These are phyloP conservation scores for Dothideomycetes sp. DNA, from an alignment of 2,329 filamentous ascomycete species.

Conservation along the genomic window DNA sequence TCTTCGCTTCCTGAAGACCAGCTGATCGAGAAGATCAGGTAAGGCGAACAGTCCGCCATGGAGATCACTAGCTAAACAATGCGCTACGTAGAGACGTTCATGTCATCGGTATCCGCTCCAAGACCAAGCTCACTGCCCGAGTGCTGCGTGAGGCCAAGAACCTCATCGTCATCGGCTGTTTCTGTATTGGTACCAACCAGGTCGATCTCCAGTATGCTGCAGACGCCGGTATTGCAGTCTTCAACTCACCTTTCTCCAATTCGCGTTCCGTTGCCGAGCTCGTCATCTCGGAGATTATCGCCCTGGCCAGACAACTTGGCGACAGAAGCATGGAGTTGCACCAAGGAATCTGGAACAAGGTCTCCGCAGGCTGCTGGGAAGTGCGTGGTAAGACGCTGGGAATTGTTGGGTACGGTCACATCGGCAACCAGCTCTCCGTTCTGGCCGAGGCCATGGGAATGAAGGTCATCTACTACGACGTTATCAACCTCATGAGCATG, in stretches of 20 bases:
- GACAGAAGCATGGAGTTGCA: conserved; percentile 94
- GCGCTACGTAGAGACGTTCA: conserved; percentile 63
- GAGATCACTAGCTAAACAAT: conserved; percentile 1
- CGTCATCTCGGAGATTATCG: conserved; percentile 88
- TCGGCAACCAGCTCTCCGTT: conserved; percentile 90
- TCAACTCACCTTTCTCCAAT: conserved; percentile 98
- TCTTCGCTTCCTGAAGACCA: conserved; percentile 82
- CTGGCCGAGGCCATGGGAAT: conserved; percentile 96
- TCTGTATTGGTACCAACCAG: conserved; percentile 97
- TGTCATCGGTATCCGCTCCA: conserved; percentile 95
- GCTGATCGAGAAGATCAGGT: conserved; percentile 94
- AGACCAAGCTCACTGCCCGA: conserved; percentile 82
- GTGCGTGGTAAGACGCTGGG: conserved; percentile 94
- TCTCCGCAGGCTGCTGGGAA: conserved; percentile 94
- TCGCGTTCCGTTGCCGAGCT: conserved; percentile 93
- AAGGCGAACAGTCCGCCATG: no score
- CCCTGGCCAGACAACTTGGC: conserved; percentile 78
- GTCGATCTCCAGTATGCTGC: conserved; percentile 80
- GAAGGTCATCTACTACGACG: conserved; percentile 95
- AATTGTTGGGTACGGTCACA: conserved; percentile 95
- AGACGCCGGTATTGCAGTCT: conserved; percentile 81
- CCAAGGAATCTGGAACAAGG: conserved; percentile 93
- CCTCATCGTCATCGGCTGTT: conserved; percentile 90
- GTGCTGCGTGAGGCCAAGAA: conserved; percentile 86
- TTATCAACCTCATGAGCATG: conserved; percentile 86